Percentiles rank a stretch among this genome's conserved stretches.
Conservation (phyloP, 768 basidiomycete genomes). For the Calocera cornea region DNA sequence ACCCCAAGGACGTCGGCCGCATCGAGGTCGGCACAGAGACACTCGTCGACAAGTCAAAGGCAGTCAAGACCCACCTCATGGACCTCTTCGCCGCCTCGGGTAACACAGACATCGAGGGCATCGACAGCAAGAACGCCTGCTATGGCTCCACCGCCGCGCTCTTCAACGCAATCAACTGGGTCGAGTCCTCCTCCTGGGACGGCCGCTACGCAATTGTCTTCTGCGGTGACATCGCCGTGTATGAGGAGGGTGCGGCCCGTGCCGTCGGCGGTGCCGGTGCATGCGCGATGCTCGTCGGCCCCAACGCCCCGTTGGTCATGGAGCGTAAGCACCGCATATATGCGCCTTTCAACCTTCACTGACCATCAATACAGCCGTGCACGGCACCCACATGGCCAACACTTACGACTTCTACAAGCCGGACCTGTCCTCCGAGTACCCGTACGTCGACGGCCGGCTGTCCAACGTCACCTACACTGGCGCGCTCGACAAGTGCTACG, state of each 20-base stretch:
- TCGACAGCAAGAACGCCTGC: conserved; percentile 99
- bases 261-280: conserved; percentile 97
- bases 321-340: conserved; percentile 56
- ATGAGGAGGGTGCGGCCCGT: conserved; percentile 87
- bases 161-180: conserved; percentile 98
- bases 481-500: conserved; percentile 82
- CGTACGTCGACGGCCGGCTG: conserved; percentile 92
- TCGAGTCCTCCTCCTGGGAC: conserved; percentile 92
- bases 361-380: conserved; percentile 52
- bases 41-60: conserved; percentile 98
- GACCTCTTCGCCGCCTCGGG: conserved; percentile 87
- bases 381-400: conserved; percentile 95
- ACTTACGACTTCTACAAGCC: conserved; percentile 99
- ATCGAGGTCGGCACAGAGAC: conserved; percentile 98
- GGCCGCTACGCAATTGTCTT: conserved; percentile 96
- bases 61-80: conserved; percentile 97
- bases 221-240: conserved; percentile 92
- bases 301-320: conserved; percentile 84
- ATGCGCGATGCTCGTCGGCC: conserved; percentile 87
- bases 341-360: neutral
- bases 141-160: conserved; percentile 97
- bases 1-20: conserved; percentile 91
- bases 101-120: conserved; percentile 95
- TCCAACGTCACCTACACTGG: conserved; percentile 91
- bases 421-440: conserved; percentile 84